Evolutionary conservation across 768 basidiomycete genomes (phyloP).

Genomic region (Suillus luteus): DNA sequence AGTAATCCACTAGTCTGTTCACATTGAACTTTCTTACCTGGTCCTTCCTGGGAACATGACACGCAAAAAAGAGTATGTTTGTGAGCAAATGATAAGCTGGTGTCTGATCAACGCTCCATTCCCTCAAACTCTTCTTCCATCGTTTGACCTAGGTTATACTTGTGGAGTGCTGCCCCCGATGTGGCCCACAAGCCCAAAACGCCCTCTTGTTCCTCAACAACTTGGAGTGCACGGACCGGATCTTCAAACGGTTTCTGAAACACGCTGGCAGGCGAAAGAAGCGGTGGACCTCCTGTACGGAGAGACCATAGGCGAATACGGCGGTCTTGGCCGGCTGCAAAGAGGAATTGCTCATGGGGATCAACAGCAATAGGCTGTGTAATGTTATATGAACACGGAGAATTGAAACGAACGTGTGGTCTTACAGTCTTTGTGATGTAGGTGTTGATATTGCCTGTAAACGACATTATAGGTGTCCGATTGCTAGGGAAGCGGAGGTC

Average conservation of each 20-base stretch:
- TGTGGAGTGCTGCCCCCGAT: constrained; percentile 45
- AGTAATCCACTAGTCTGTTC: neutral
- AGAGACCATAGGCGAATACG: constrained; percentile 72
- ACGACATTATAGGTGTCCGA: constrained; percentile 45
- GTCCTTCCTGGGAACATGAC: neutral
- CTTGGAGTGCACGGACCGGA: constrained; percentile 50
- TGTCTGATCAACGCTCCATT: neutral
- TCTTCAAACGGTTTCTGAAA: constrained; percentile 37
- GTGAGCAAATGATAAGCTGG: neutral
- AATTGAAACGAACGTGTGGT: constrained; percentile 8
- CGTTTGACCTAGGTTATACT: constrained; percentile 51
- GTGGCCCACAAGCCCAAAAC: constrained; percentile 56
- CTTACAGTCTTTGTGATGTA: constrained; percentile 54
- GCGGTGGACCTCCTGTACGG: constrained; percentile 44
- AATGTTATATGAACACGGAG: constrained; percentile 12
- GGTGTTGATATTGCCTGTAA: constrained; percentile 60
- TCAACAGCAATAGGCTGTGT: constrained; percentile 64
- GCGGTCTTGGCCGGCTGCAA: constrained; percentile 68
- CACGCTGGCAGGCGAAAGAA: constrained; percentile 22
- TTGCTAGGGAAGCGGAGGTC: constrained; percentile 60
- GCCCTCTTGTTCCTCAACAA: constrained; percentile 40
- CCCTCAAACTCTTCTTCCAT: constrained; percentile 1
- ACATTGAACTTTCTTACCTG: neutral
- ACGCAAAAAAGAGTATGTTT: neutral
- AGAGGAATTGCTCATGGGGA: constrained; percentile 56